Evolutionary conservation across 768 basidiomycete genomes (phyloP).

Genomic region (Boletus vermiculosoides): DNA sequence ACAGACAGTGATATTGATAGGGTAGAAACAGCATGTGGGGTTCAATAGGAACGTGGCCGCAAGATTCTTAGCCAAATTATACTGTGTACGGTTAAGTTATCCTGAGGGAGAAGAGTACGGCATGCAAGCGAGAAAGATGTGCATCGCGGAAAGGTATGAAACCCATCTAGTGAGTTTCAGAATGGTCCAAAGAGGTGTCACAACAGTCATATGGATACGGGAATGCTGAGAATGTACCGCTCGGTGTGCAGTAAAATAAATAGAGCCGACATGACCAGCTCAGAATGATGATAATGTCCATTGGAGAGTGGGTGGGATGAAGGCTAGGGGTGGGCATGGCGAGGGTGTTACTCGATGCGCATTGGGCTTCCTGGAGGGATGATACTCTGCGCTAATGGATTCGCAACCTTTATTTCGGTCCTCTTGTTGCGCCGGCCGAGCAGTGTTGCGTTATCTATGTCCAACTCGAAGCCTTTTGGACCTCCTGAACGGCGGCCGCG

Average conservation of each 20-base stretch:
- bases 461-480: slow-evolving; percentile 69
- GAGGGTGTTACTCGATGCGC: slow-evolving; percentile 23
- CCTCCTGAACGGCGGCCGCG: slow-evolving; percentile 37
- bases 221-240: not conserved
- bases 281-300: not conserved
- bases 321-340: not conserved
- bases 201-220: not conserved
- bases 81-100: slow-evolving; percentile 8
- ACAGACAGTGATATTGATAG: slow-evolving; percentile 13
- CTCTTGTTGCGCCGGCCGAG: slow-evolving; percentile 67
- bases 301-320: not conserved
- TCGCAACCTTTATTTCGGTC: slow-evolving; percentile 28
- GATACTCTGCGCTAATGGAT: slow-evolving; percentile 34
- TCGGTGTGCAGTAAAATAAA: not conserved
- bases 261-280: not conserved
- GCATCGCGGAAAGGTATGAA: slow-evolving; percentile 7
- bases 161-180: not conserved
- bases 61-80: slow-evolving; percentile 18
- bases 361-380: slow-evolving; percentile 34
- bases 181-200: slow-evolving; percentile 1
- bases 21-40: slow-evolving; percentile 15
- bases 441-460: slow-evolving; percentile 83
- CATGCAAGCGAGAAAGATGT: slow-evolving; percentile 13
- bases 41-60: slow-evolving; percentile 10
- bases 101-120: slow-evolving; percentile 7